Conservation (phyloP, 306 rosid genomes). For the Boehmeria nivea region DNA sequence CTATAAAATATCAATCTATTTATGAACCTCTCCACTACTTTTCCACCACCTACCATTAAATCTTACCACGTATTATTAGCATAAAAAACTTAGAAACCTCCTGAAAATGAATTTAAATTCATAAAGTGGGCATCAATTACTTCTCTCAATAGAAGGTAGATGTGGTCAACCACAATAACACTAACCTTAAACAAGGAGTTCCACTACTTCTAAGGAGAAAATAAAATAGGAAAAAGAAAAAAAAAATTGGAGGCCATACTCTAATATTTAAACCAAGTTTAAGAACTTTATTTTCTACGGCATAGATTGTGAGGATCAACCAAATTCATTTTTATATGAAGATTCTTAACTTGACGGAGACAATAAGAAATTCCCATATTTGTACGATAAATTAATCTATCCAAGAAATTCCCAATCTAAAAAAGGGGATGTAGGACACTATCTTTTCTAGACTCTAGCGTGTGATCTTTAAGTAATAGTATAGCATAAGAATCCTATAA, state of each 20-base stretch:
- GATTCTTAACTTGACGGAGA: too few relatives aligned
- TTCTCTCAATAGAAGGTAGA: background rate
- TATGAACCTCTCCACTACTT: background rate
- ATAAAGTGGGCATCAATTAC: background rate
- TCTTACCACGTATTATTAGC: background rate
- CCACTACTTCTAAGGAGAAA: slow-evolving; percentile 4
- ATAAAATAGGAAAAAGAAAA: background rate
- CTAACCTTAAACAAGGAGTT: background rate
- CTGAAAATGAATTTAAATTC: background rate
- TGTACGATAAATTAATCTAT: too few relatives aligned
- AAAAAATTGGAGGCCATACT: background rate
- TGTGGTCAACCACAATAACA: slow-evolving; percentile 3
- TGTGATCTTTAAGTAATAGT: too few relatives aligned
- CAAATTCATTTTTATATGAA: too few relatives aligned
- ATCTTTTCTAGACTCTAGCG: too few relatives aligned
- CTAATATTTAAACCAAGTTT: too few relatives aligned
- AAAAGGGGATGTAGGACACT: too few relatives aligned
- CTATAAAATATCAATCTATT: background rate
- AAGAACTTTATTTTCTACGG: background rate
- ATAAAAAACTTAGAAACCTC: background rate
- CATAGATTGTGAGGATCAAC: too few relatives aligned
- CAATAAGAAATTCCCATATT: too few relatives aligned
- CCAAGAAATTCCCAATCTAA: too few relatives aligned
- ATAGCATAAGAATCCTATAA: too few relatives aligned
- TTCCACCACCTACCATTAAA: slow-evolving; percentile 1